Percentiles rank a stretch among this genome's conserved stretches.
phyloP scores from a whole-genome alignment of 495 filamentous ascomycete species.

The Aspergillus nidulans region DNA sequence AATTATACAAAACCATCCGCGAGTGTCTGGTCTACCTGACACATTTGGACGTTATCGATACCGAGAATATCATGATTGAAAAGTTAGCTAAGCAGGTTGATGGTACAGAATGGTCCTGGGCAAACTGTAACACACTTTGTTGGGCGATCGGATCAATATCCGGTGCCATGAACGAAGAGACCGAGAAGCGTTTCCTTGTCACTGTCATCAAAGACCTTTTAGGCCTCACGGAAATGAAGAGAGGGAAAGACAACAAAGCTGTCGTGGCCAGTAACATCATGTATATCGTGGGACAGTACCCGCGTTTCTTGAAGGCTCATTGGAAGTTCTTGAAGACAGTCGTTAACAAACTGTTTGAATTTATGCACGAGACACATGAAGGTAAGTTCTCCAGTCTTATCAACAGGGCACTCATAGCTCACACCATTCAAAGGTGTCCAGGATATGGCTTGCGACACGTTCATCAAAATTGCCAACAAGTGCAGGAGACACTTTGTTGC shows the following conservation, averaged over 20 bases:
- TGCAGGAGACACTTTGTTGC: conserved; percentile 97
- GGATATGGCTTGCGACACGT: conserved; percentile 99
- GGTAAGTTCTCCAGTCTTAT: conserved; percentile 45
- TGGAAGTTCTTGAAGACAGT: conserved; percentile 99
- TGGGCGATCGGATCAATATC: conserved; percentile 99
- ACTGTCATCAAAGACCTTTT: conserved; percentile 98
- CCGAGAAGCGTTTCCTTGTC: conserved; percentile 95
- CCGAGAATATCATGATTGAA: conserved; percentile 98
- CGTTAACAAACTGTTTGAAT: conserved; percentile 99
- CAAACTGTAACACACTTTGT: conserved; percentile 97
- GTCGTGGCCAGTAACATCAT: conserved; percentile 99
- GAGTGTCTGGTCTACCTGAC: conserved; percentile 98
- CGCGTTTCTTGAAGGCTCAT: conserved; percentile 95
- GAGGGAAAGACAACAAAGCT: conserved; percentile 98
- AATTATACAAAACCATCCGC: conserved; percentile 97
- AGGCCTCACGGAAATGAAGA: conserved; percentile 98
- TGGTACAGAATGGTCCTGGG: conserved; percentile 96
- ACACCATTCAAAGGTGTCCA: conserved; percentile 69
- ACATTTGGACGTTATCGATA: conserved; percentile 95
- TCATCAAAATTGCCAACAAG: conserved; percentile 99
- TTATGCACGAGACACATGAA: conserved; percentile 99
- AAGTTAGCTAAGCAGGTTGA: conserved; percentile 94
- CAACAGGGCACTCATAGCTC: conserved; percentile 17
- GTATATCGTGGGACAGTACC: conserved; percentile 99
- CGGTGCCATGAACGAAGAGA: conserved; percentile 98